A percentile compares a stretch with the other conserved stretches of the same genome.
These are phyloP conservation scores for Tricholoma terreum DNA, from an alignment of 768 basidiomycete genomes.

Conservation along the genomic window DNA sequence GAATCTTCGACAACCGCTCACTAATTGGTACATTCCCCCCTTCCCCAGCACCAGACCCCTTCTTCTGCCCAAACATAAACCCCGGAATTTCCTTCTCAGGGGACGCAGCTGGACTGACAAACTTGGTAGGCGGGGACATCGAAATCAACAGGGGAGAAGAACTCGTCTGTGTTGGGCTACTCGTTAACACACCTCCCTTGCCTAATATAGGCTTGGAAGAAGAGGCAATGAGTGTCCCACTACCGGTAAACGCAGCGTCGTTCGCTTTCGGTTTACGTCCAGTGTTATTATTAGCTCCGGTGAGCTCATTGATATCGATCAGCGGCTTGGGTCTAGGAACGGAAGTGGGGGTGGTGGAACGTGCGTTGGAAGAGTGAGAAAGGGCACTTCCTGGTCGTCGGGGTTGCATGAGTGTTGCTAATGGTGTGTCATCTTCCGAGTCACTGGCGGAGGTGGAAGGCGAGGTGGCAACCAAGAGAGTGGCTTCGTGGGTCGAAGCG, in stretches of 20 bases:
- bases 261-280: slow-evolving; percentile 19
- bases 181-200: slow-evolving; percentile 7
- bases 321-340: slow-evolving; percentile 37
- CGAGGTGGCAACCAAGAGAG: slow-evolving; percentile 13
- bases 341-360: slow-evolving; percentile 16
- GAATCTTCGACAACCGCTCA: slow-evolving; percentile 41
- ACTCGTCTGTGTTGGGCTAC: slow-evolving; percentile 20
- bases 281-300: slow-evolving; percentile 11
- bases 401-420: slow-evolving; percentile 60
- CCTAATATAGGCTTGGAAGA: neutral
- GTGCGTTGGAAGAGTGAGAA: slow-evolving; percentile 36
- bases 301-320: slow-evolving; percentile 49
- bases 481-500: neutral
- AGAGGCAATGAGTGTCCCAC: slow-evolving; percentile 25
- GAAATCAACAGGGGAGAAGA: slow-evolving; percentile 13
- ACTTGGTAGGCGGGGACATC: slow-evolving; percentile 31
- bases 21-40: slow-evolving; percentile 35
- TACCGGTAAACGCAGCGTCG: slow-evolving; percentile 37
- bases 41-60: slow-evolving; percentile 3
- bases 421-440: slow-evolving; percentile 58
- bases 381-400: slow-evolving; percentile 64
- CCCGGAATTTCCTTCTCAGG: slow-evolving; percentile 24
- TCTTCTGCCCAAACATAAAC: neutral
- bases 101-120: slow-evolving; percentile 34
- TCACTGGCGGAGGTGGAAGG: slow-evolving; percentile 30